phyloP scores from a whole-genome alignment of 2,329 filamentous ascomycete genomes.

The Pyrenophora teres region DNA sequence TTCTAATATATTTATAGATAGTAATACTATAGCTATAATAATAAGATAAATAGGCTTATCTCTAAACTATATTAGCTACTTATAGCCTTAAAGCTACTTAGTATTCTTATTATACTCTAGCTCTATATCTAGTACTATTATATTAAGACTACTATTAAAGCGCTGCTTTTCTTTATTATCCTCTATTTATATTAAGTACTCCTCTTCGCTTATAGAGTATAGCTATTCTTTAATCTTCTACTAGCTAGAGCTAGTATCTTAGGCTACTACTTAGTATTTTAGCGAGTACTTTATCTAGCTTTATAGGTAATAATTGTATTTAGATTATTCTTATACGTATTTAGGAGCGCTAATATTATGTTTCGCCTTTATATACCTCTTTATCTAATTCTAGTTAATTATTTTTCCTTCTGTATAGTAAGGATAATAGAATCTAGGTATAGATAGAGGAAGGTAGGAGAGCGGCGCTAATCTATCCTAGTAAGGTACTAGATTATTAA shows the following conservation, averaged over 20 bases:
- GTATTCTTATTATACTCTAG: slow-evolving; percentile 14
- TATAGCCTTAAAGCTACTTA: slow-evolving; percentile 10
- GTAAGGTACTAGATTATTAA: slow-evolving; percentile 6
- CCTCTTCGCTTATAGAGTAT: slow-evolving; percentile 4
- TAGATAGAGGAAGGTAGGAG: slow-evolving; percentile 7
- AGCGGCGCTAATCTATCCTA: slow-evolving; percentile 3
- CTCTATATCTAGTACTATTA: slow-evolving; percentile 8
- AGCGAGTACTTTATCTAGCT: slow-evolving; percentile 16
- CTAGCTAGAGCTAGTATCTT: slow-evolving; percentile 1
- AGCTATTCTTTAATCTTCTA: background rate
- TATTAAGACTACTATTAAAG: slow-evolving; percentile 1
- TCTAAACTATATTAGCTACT: slow-evolving; percentile 12
- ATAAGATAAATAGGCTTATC: slow-evolving; percentile 13
- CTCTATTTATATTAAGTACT: slow-evolving; percentile 5
- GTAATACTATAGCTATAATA: slow-evolving; percentile 5
- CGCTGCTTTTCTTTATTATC: slow-evolving; percentile 11
- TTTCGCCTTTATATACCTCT: slow-evolving; percentile 6
- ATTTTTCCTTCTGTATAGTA: slow-evolving; percentile 11
- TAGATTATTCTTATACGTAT: slow-evolving; percentile 8
- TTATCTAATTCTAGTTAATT: slow-evolving; percentile 7
- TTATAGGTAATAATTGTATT: slow-evolving; percentile 10
- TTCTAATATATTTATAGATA: slow-evolving; percentile 1
- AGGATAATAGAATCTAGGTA: slow-evolving; percentile 6
- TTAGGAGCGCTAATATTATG: slow-evolving; percentile 11
- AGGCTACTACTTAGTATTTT: slow-evolving; percentile 10